These are phyloP conservation scores for Gastroboletus turbinatus DNA, from an alignment of 1,284 basidiomycete species.

Conservation along the genomic window DNA sequence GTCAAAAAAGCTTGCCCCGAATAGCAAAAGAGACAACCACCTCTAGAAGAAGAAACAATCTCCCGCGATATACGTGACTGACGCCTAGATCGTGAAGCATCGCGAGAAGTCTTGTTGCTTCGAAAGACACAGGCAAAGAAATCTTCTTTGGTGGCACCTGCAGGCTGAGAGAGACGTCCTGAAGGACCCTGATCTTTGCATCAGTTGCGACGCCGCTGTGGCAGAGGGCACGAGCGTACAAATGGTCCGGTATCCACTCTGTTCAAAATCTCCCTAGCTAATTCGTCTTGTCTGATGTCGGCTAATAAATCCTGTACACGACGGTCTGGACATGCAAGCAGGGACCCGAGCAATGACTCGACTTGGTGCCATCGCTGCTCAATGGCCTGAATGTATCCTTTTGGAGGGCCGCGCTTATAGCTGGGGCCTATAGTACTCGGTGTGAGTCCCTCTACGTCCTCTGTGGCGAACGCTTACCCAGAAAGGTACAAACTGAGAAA, in stretches of 20 bases:
- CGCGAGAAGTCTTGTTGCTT: conserved; percentile 53
- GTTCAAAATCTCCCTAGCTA: conserved; percentile 68
- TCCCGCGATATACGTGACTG: conserved; percentile 76
- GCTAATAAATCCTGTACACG: conserved; percentile 67
- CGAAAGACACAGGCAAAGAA: conserved; percentile 71
- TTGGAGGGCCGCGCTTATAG: conserved; percentile 84
- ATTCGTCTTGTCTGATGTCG: conserved; percentile 67
- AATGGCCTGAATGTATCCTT: conserved; percentile 88
- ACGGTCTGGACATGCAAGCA: conserved; percentile 72
- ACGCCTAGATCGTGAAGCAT: conserved; percentile 63
- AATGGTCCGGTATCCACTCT: conserved; percentile 77
- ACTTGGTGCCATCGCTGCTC: conserved; percentile 88
- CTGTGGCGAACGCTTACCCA: conserved; percentile 46
- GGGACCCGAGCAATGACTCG: conserved; percentile 77
- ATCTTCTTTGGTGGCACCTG: conserved; percentile 59
- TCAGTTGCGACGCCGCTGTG: conserved; percentile 8
- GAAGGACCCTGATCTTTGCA: conserved; percentile 54
- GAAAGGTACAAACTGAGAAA: conserved; percentile 68
- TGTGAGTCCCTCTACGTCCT: not conserved
- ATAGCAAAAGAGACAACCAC: conserved; percentile 31
- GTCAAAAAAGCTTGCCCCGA: conserved; percentile 9
- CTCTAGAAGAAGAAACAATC: conserved; percentile 68
- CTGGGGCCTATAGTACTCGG: conserved; percentile 57
- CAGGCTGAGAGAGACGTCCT: conserved; percentile 51
- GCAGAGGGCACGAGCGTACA: conserved; percentile 36